phyloP scores from a whole-genome alignment of 108 stramenopile species.

The Seminavis robusta region DNA sequence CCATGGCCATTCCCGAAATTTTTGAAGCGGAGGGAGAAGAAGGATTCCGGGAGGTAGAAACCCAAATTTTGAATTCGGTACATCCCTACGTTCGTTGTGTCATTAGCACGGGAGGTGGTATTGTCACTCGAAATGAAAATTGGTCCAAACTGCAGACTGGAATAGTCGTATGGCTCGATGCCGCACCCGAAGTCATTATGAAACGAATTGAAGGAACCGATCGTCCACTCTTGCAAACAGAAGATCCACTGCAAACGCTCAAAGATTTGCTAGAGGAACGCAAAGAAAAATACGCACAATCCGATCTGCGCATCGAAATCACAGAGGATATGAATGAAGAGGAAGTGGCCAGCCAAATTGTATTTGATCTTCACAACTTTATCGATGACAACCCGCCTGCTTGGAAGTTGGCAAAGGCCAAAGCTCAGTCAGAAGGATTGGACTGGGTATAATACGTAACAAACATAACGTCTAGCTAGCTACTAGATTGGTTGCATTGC shows the following conservation, averaged over 20 bases:
- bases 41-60: slow-evolving; percentile 83
- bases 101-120: slow-evolving; percentile 83
- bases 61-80: slow-evolving; percentile 77
- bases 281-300: slow-evolving; percentile 65
- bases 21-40: slow-evolving; percentile 89
- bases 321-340: slow-evolving; percentile 46
- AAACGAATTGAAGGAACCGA: slow-evolving; percentile 72
- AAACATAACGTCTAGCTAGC: too few species aligned
- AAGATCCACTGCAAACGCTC: slow-evolving; percentile 67
- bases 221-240: slow-evolving; percentile 80
- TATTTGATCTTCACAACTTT: slow-evolving; percentile 74
- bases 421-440: slow-evolving; percentile 75
- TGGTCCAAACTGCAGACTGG: slow-evolving; percentile 93
- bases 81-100: slow-evolving; percentile 85
- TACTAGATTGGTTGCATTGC: too few species aligned
- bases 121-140: slow-evolving; percentile 65
- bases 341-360: slow-evolving; percentile 43
- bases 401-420: slow-evolving; percentile 73
- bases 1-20: slow-evolving; percentile 71
- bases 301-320: slow-evolving; percentile 75
- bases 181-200: slow-evolving; percentile 72
- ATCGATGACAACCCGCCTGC: slow-evolving; percentile 93
- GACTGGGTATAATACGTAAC: slow-evolving; percentile 88
- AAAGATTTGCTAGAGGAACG: slow-evolving; percentile 56
- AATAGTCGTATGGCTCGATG: slow-evolving; percentile 89